phyloP scores from a whole-genome alignment of 73 alveolate genomes.

The Tetrahymena malaccensis region DNA sequence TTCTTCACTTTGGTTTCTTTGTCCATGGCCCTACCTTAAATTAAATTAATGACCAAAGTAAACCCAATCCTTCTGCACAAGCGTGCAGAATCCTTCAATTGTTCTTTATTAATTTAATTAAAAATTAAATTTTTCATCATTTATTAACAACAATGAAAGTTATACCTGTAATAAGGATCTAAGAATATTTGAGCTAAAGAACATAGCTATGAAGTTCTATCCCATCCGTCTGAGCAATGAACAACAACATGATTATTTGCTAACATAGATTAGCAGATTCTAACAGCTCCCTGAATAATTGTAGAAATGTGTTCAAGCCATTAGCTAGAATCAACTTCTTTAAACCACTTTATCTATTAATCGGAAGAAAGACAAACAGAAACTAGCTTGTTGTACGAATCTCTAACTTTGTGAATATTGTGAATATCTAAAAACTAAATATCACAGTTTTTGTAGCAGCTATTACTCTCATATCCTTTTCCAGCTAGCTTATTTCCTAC shows the following conservation, averaged over 20 bases:
- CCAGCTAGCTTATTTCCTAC: constrained; percentile 74
- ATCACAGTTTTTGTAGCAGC: constrained; percentile 63
- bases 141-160: not conserved
- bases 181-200: constrained; percentile 66
- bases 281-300: constrained; percentile 5
- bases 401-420: constrained; percentile 86
- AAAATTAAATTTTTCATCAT: not conserved
- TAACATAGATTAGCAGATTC: constrained; percentile 1
- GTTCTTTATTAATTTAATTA: constrained; percentile 22
- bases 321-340: not conserved
- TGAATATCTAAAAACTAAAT: constrained; percentile 75
- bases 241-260: constrained; percentile 52
- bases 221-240: constrained; percentile 98
- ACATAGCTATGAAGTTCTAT: constrained; percentile 88
- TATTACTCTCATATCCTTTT: constrained; percentile 82
- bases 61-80: constrained; percentile 87
- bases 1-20: constrained; percentile 45
- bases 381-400: constrained; percentile 45
- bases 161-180: constrained; percentile 77
- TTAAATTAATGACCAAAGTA: constrained; percentile 89
- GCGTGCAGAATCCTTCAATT: constrained; percentile 76
- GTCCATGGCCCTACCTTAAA: constrained; percentile 65
- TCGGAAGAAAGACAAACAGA: not conserved
- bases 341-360: not conserved
- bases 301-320: constrained; percentile 12